Evolutionary conservation across 2,329 filamentous ascomycete genomes (phyloP), one percentile per base, ranked within the genome.

Genomic region (Trichoderma cornu-damae): DNA sequence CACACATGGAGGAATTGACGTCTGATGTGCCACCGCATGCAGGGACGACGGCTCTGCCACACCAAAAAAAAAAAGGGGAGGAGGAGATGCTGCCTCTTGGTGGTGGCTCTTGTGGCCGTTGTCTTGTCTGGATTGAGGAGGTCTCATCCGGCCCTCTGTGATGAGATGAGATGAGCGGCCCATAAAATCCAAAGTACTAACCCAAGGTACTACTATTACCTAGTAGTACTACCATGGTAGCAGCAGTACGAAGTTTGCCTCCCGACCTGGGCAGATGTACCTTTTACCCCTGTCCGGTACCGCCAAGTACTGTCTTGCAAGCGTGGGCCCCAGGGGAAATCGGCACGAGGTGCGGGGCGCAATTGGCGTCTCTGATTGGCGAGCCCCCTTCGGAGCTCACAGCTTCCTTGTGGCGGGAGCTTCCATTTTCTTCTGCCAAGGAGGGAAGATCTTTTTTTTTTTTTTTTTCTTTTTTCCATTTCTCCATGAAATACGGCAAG

Each of bases 361-460:
- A 60, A 60, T 60, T 60, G 59, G 55, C 34, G 34, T 43, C 12
- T 28, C 6, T 60, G 54, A 60, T 60, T 60, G 59, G 59, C 37
- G 43, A 53, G 30, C 7, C 8, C 20, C 16, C n/a, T n/a, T 37
- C 42, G 44, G 57, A 59, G 56, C 56, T 58, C 37, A 30, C 18
- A 49, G 42, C 43, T 49, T 35, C 16, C n/a, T n/a, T 28, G 55
- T 51, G 55, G 47, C 55, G 57, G 51, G 51, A 52, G 30, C 40
- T 53, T 60, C 38, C 32, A 32, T 37, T 51, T 57, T 57, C 42
- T 52, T 58, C 43, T 28, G 24, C 38, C 38, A 30, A 50, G 44
- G 47, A 44, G 47, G 47, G 20, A 52, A 24, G n/a, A n/a, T n/a
- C 30, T 43, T 32, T 43, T 34, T 34, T 11, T 32, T 30, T n/a